Evolutionary conservation across 164 flowering plant genomes (phyloP).

Genomic region (Chimonanthus salicifolius): DNA sequence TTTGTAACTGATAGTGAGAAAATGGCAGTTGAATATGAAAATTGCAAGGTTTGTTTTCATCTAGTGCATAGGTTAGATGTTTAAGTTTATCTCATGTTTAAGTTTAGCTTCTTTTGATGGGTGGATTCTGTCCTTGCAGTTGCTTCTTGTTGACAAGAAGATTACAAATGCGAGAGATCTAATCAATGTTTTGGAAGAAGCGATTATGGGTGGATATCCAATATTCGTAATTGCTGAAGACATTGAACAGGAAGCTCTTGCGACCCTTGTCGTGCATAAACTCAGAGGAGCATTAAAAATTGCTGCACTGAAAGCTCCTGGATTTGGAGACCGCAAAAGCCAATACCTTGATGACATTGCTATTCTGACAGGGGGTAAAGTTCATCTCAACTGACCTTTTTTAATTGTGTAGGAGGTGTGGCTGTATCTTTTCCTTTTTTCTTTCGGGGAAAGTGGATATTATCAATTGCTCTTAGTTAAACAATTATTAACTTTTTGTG

Average conservation of each 20-base stretch:
- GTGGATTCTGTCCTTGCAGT: conserved; percentile 32
- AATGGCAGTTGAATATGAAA: conserved; percentile 87
- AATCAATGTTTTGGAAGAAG: conserved; percentile 74
- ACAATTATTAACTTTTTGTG: not conserved
- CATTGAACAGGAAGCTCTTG: conserved; percentile 95
- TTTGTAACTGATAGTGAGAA: conserved; percentile 95
- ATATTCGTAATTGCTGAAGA: conserved; percentile 88
- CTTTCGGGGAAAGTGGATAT: too few relatives aligned
- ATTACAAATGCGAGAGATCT: conserved; percentile 94
- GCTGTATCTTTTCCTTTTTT: not conserved
- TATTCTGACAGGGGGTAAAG: conserved; percentile 74
- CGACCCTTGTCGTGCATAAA: conserved; percentile 94
- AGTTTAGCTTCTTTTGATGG: not conserved
- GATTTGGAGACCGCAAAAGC: conserved; percentile 96
- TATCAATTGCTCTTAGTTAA: too few relatives aligned
- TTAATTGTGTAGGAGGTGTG: not conserved
- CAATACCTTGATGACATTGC: conserved; percentile 97
- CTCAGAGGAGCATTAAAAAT: conserved; percentile 86
- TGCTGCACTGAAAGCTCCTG: conserved; percentile 98
- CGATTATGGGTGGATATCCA: conserved; percentile 76
- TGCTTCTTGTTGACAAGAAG: conserved; percentile 92
- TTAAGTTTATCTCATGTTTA: not conserved
- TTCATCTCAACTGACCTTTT: not conserved
- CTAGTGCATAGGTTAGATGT: not conserved
- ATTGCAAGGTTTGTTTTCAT: conserved; percentile 62